Evolutionary conservation across 202 grass and related monocot genomes (phyloP), one percentile per base, ranked within the genome.

Genomic region (Zoysia matrella): DNA sequence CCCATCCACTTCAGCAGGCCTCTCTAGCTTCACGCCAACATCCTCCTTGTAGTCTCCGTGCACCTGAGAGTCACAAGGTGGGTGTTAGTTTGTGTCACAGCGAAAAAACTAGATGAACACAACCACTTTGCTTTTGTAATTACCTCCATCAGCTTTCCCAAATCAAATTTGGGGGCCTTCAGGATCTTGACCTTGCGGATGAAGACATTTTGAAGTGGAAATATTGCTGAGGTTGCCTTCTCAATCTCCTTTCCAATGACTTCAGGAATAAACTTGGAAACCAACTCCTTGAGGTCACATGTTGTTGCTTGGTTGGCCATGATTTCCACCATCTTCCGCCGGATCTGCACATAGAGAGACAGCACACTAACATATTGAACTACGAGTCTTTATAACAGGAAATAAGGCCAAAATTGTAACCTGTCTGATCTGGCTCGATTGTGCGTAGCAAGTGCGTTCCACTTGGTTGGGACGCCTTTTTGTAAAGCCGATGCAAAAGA

Each of bases 91-190:
- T 12, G 5, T 1, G 48, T 18, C 49, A 52, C 8, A 67, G 8
- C 6, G 30, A 22, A 11, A 9, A 47, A 79, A 67, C n/a, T 14
- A 30, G 4, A 30, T 15, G 2, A 47, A 47, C 51, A 56, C 11
- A 30, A 7, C 11, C 45, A 48, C 11, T 60, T 55, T 30, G 4
- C 8, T 55, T 58, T 3, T 2, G 4, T 47, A 79, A 14, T 67
- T 91, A 92, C 92, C 85, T 92, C 92, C 89, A 94, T 92, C 4
- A 94, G 79, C 39, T 92, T 94, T n/a, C 92, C 92, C 47, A 94
- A 8, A 82, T 94, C 92, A 2, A 94, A 94, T 53, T 94, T 94
- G 0, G 92, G 92, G 13, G 89, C 81, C 58, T 94, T 94, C 39
- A 94, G 74, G 70, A 94, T 94, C 82, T 94, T 94, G 14, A 90